Conservation (phyloP, 2,329 filamentous ascomycete species). For the Beauveria sp. region DNA sequence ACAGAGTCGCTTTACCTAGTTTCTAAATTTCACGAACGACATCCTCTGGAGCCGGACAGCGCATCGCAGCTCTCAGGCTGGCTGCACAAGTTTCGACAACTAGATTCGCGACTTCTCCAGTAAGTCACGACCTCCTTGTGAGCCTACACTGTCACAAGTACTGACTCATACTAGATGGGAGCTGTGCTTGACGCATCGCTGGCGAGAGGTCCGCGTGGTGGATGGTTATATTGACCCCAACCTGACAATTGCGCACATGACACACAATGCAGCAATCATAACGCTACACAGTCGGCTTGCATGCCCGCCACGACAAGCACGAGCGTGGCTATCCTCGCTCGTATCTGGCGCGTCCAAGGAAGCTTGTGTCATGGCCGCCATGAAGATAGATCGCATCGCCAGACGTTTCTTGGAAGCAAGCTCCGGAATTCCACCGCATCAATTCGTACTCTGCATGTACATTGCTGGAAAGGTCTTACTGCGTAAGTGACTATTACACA, state of each 20-base stretch:
- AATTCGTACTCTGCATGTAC: conserved; percentile 33
- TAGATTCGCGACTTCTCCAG: conserved; percentile 35
- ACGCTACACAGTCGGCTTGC: conserved; percentile 34
- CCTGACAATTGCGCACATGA: conserved; percentile 33
- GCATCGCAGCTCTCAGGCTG: conserved; percentile 30
- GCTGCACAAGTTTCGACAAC: conserved; percentile 37
- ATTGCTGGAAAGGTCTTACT: conserved; percentile 26
- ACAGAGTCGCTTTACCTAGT: conserved; percentile 35
- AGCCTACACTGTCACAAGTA: background rate
- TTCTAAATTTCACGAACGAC: conserved; percentile 34
- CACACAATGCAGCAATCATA: conserved; percentile 34
- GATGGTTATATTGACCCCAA: conserved; percentile 38
- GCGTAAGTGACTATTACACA: background rate
- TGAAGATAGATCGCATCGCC: conserved; percentile 30
- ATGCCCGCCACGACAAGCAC: conserved; percentile 24
- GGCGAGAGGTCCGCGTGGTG: conserved; percentile 31
- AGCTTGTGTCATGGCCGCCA: conserved; percentile 30
- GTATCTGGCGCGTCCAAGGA: conserved; percentile 32
- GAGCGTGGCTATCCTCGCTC: conserved; percentile 20
- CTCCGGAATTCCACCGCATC: conserved; percentile 22
- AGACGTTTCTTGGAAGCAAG: conserved; percentile 27
- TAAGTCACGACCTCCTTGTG: conserved; percentile 14
- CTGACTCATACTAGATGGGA: conserved; percentile 29
- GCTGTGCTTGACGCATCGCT: conserved; percentile 34
- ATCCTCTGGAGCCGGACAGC: conserved; percentile 29